Evolutionary conservation across 352 stramenopile genomes (phyloP).

Genomic region (Thraustochytrium striatum): DNA sequence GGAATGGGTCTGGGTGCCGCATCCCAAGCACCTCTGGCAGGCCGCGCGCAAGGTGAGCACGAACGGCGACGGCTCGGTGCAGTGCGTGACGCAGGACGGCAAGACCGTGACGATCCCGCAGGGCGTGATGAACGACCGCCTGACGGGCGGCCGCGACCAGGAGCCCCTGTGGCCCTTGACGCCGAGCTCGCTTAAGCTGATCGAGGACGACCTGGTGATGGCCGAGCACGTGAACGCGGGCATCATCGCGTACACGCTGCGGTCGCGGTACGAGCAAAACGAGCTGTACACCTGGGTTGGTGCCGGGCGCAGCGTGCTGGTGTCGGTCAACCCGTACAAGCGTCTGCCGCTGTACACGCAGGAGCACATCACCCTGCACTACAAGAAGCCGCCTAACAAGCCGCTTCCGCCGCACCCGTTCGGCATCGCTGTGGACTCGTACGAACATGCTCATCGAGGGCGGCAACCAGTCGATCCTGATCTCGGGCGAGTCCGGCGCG

Average conservation of each 20-base stretch:
- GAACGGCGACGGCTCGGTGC: neutral
- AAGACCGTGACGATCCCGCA: conserved; percentile 35
- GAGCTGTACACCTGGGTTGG: conserved; percentile 81
- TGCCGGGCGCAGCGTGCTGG: conserved; percentile 59
- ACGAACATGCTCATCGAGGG: conserved; percentile 56
- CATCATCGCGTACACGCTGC: conserved; percentile 66
- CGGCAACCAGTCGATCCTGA: conserved; percentile 43
- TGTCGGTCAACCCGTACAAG: conserved; percentile 65
- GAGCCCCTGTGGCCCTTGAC: conserved; percentile 46
- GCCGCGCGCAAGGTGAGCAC: conserved; percentile 46
- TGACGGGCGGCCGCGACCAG: conserved; percentile 39
- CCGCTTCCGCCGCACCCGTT: conserved; percentile 78
- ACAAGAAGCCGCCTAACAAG: conserved; percentile 52
- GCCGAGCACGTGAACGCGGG: conserved; percentile 59
- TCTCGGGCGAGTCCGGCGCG: conserved; percentile 42
- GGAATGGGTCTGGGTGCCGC: conserved; percentile 59
- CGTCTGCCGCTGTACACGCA: conserved; percentile 48
- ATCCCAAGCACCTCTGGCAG: conserved; percentile 51
- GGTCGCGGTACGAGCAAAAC: conserved; percentile 80
- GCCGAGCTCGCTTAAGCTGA: conserved; percentile 43
- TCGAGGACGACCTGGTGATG: conserved; percentile 61
- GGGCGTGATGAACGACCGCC: conserved; percentile 3
- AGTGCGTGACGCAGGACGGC: conserved; percentile 21
- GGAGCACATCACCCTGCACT: conserved; percentile 55
- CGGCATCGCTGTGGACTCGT: conserved; percentile 75